Base-by-base conservation (phyloP, 2,329 filamentous ascomycete species). In the Aspergillus sp. region DNA sequence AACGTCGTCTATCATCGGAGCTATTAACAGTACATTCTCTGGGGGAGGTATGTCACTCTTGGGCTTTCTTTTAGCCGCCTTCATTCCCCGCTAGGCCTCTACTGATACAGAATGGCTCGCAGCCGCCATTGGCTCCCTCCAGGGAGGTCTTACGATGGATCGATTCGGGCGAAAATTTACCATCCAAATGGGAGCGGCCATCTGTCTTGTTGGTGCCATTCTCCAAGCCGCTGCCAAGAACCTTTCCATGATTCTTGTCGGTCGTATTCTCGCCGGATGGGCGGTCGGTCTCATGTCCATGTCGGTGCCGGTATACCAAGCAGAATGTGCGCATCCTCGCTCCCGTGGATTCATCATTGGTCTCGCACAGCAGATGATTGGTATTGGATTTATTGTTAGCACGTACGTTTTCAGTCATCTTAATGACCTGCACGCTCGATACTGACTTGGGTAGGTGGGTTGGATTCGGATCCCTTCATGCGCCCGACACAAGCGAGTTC, bases 1-100 rank as follows among this genome's bases (percentile, higher is more conserved):
- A 26, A 77, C 75, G 1, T 80, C 80, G 66, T 75, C 82, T 5
- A 82, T 86, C 54, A 78, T 87, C 57, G 86, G 86, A 11, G 85
- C 85, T 20, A 84, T 88, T 69, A 85, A 87, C 67, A 85, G 85
- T 59, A 87, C 86, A 24, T 88, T 88, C 65, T 82, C 81, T 14
- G 83, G 82, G 4, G 84, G 83, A n/a, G 83, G 82, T 57, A 59
- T 12, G 36, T 18, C 4, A n/a, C 4, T n/a, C 36, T 14, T 42
- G 68, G 32, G 32, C 6, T 53, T 16, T 45, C 2, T 24, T 18
- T 32, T 26, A 20, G 26, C 20, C 6, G 26, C 32, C 4, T 49
- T 10, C 10, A 4, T 20, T 46, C 18, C 18, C 2, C n/a, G 42
- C 26, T 20, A 49, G 10, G 18, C 50, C 10, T n/a, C 39, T 32